Base-by-base conservation (phyloP, 176 grass and related monocot species). In the Phoenix dactylifera region DNA sequence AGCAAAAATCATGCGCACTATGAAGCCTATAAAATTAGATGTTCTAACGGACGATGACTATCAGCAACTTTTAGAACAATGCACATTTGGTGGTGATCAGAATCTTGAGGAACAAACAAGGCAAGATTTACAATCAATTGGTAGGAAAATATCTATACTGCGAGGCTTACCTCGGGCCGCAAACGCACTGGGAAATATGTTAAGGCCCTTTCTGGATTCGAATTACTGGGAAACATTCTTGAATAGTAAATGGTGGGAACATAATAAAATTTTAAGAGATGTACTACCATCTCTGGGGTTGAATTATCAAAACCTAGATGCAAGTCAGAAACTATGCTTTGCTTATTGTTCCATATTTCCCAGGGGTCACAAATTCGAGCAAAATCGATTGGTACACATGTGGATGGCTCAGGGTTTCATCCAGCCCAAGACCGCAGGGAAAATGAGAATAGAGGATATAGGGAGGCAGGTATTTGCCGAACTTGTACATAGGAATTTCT, bases 261-360 rank as follows among this genome's bases (percentile, higher is more conserved):
- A 30, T 64, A 68, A 73, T 51, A 15, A 18, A 20, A 25, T 53
- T 52, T 7, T 25, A 4, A 17, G 52, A 19, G 32, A 60, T 14
- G 52, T 79, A 9, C 49, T 80, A 18, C 73, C 77, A 51, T 65
- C 72, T 24, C 20, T 86, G 20, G 55, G 18, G 22, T 57, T 74
- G n/a, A 20, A 58, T 10, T 81, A 39, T 22, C 55, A 72, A 69
- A 18, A 77, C 50, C 62, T 86, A 52, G 63, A 48, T 55, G 17
- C 59, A 51, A 60, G 69, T 35, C 68, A 78, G 15, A 74, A 59
- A 18, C 75, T 74, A 51, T 66, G 69, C 49, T 75, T 87, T 63
- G 16, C 55, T 50, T 78, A 62, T 32, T 74, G 63, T 74, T 78
- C 78, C 12, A 55, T 82, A 26, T 87, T 87, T 62, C 83, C 83